Evolutionary conservation across 129 eudicot species (phyloP), one percentile per base, ranked within the genome.

Genomic region (Artemisia argyi): DNA sequence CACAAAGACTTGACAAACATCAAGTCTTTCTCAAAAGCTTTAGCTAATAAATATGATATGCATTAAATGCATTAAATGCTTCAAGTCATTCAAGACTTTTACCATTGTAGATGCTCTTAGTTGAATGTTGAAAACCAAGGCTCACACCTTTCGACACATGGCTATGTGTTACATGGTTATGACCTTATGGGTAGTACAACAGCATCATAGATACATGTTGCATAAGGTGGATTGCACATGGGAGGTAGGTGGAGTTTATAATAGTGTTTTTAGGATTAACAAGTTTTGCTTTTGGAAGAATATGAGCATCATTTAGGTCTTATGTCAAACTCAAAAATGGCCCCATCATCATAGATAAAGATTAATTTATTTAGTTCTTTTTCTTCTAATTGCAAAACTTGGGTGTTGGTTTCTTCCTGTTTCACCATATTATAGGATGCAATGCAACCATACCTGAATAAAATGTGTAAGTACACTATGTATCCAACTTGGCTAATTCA

Each of bases 291-390:
- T 78, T 71, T 78, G 72, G 73, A 39, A 53, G 60, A 65, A 73
- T 49, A 73, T 77, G 73, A 57, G 55, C 82, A 57, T 56, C 52
- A 59, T 78, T 71, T 48, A 56, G 73, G 52, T 73, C 50, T 78
- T 56, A 65, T 71, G 62, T 39, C 51, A 28, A 72, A 72, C 61
- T 72, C 46, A 72, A 56, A 10, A 72, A 78, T 72, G 73, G 67
- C 52, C 62, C 71, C 68, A 78, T 44, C 67, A 78, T 44, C 60
- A 57, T 19, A 56, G 15, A 57, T 66, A 11, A 5, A 53, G 28
- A 26, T 17, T 64, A 15, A n/a, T n/a, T n/a, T n/a, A n/a, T n/a
- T 11, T 30, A 46, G 17, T 42, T 2, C 30, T 32, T 64, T 64
- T 18, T 62, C 30, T 61, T 52, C 67, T 4, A 32, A 46, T 67